These are phyloP conservation scores for Phialophora expanda DNA, from an alignment of 2,329 filamentous ascomycete genomes.

Conservation along the genomic window DNA sequence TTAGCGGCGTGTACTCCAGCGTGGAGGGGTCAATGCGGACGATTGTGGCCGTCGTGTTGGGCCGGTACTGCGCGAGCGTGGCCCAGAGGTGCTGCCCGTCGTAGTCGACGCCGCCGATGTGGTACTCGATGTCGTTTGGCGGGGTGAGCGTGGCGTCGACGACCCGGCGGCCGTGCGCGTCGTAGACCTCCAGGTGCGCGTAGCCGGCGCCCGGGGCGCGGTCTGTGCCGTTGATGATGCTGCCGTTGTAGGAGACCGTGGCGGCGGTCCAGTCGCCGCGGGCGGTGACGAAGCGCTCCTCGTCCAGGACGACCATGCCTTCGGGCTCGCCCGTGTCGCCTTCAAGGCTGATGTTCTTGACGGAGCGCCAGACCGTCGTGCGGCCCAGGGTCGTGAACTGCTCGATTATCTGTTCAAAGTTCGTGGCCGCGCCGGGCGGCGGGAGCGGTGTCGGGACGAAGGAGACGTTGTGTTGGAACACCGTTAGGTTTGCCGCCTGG, in stretches of 20 bases:
- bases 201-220: conserved; percentile 53
- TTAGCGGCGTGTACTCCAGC: conserved; percentile 45
- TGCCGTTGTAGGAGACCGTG: conserved; percentile 50
- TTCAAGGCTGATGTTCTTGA: conserved; percentile 52
- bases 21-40: conserved; percentile 49
- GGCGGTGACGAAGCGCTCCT: conserved; percentile 54
- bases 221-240: conserved; percentile 70
- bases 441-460: conserved; percentile 40
- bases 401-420: conserved; percentile 44
- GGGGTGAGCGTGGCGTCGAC: conserved; percentile 54
- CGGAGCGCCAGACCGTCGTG: conserved; percentile 51
- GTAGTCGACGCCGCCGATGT: conserved; percentile 57
- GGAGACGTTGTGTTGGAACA: conserved; percentile 37
- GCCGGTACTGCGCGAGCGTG: conserved; percentile 55
- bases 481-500: conserved; percentile 33
- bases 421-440: conserved; percentile 36
- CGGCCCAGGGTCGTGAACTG: conserved; percentile 54
- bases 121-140: conserved; percentile 51
- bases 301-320: conserved; percentile 53
- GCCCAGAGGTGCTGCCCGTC: conserved; percentile 57
- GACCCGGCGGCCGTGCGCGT: conserved; percentile 50
- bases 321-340: conserved; percentile 58
- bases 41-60: conserved; percentile 54
- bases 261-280: conserved; percentile 52
- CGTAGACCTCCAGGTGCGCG: conserved; percentile 54